These are phyloP conservation scores for Hymenoscyphus occultus DNA, from an alignment of 2,329 filamentous ascomycete genomes.

Conservation along the genomic window DNA sequence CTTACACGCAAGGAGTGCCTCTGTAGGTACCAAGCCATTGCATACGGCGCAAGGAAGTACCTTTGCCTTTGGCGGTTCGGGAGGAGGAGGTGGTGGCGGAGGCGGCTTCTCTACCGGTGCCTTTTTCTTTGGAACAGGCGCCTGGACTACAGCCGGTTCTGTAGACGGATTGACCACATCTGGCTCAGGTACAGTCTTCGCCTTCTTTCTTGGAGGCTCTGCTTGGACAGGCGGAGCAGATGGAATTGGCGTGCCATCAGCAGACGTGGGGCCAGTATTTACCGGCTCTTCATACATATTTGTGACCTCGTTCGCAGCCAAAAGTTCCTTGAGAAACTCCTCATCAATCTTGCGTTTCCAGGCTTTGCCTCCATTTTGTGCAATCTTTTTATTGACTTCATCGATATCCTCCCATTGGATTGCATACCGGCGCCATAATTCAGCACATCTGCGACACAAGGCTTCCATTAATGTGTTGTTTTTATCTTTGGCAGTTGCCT, in stretches of 20 bases:
- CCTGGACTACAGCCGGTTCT: conserved; percentile 30
- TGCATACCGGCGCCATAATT: conserved; percentile 92
- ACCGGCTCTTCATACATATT: conserved; percentile 41
- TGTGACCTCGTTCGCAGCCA: conserved; percentile 61
- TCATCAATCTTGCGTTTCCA: conserved; percentile 91
- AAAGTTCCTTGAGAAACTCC: conserved; percentile 75
- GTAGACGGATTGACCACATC: conserved; percentile 40
- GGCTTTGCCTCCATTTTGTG: conserved; percentile 72
- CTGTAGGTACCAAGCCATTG: conserved; percentile 63
- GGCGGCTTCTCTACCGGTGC: conserved; percentile 58
- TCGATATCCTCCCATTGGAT: conserved; percentile 95
- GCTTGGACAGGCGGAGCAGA: conserved; percentile 33
- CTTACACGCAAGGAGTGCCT: conserved; percentile 73
- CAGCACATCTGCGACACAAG: conserved; percentile 84
- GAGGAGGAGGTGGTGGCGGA: conserved; percentile 62
- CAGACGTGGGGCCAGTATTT: conserved; percentile 20
- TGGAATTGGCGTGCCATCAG: conserved; percentile 27
- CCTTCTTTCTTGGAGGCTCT: conserved; percentile 64
- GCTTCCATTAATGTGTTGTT: conserved; percentile 70
- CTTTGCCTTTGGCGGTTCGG: conserved; percentile 75
- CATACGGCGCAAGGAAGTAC: conserved; percentile 85
- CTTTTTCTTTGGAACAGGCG: conserved; percentile 42
- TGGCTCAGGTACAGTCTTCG: conserved; percentile 51
- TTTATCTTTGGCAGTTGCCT: conserved; percentile 69
- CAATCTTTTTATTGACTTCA: conserved; percentile 84